Percentiles rank a stretch among this genome's conserved stretches.
Conservation (phyloP, 228 moss, liverwort and hornwort genomes). For the Sphagnum fallax region DNA sequence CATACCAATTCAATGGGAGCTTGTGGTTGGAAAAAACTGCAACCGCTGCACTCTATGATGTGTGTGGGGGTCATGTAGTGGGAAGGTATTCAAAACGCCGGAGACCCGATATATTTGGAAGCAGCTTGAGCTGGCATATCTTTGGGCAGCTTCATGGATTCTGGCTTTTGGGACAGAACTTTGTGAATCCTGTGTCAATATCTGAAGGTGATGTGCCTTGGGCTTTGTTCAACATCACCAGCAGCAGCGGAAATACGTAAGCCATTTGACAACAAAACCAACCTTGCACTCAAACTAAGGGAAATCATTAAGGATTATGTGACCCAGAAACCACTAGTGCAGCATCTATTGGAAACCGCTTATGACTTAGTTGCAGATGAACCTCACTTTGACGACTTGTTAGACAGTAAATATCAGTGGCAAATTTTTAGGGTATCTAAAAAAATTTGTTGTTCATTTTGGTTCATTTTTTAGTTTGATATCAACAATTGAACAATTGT, state of each 20-base stretch:
- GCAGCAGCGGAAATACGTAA: slow-evolving; percentile 20
- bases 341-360: not conserved
- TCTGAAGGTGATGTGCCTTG: slow-evolving; percentile 11
- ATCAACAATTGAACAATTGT: too few relatives aligned
- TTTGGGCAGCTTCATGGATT: slow-evolving; percentile 19
- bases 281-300: too few relatives aligned
- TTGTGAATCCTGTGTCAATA: slow-evolving; percentile 10
- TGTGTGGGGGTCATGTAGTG: slow-evolving; percentile 13
- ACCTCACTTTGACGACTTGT: not conserved
- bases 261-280: not conserved
- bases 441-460: too few relatives aligned
- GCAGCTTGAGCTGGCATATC: slow-evolving; percentile 14
- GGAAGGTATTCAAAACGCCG: slow-evolving; percentile 22
- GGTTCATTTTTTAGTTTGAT: not conserved
- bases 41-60: slow-evolving; percentile 17
- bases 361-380: not conserved
- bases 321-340: too few relatives aligned
- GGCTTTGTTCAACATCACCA: slow-evolving; percentile 29
- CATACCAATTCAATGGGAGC: slow-evolving; percentile 11
- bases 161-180: slow-evolving; percentile 22
- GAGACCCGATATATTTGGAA: slow-evolving; percentile 18
- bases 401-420: not conserved
- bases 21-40: slow-evolving; percentile 15
- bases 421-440: too few relatives aligned
- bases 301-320: too few relatives aligned